These are phyloP conservation scores for Isatis tinctoria DNA, from an alignment of 345 rosid genomes.

Conservation along the genomic window DNA sequence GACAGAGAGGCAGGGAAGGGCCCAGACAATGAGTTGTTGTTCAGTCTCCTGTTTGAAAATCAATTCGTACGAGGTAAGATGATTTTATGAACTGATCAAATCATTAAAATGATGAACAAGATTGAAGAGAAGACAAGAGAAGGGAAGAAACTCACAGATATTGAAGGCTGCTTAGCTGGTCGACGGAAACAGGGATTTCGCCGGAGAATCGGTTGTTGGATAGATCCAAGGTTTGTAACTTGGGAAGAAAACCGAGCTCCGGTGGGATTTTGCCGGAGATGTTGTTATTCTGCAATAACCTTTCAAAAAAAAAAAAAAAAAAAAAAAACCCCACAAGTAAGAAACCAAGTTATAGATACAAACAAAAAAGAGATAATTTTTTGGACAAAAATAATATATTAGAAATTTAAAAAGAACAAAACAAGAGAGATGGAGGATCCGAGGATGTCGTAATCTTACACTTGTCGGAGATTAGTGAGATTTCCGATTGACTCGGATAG, in stretches of 20 bases:
- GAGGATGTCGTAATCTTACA: constrained; percentile 48
- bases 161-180: constrained; percentile 56
- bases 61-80: constrained; percentile 24
- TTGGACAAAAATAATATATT: background rate
- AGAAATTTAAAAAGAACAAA: background rate
- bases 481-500: constrained; percentile 62
- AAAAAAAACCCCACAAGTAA: background rate
- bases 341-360: constrained; percentile 1
- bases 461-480: constrained; percentile 90
- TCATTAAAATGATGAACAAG: background rate
- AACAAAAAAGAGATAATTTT: background rate
- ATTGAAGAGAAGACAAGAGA: background rate
- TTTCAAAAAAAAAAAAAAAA: constrained; percentile 1
- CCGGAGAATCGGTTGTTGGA: constrained; percentile 70
- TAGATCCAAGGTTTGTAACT: constrained; percentile 80
- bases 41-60: constrained; percentile 62
- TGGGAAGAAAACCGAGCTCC: constrained; percentile 63
- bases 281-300: constrained; percentile 84
- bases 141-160: constrained; percentile 59
- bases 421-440: constrained; percentile 11
- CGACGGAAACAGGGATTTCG: constrained; percentile 52
- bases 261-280: constrained; percentile 75
- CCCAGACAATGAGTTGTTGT: constrained; percentile 90
- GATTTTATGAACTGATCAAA: constrained; percentile 6
- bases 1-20: constrained; percentile 71